Conservation (phyloP, 805 yeast genomes). For the Candida stauntonica region DNA sequence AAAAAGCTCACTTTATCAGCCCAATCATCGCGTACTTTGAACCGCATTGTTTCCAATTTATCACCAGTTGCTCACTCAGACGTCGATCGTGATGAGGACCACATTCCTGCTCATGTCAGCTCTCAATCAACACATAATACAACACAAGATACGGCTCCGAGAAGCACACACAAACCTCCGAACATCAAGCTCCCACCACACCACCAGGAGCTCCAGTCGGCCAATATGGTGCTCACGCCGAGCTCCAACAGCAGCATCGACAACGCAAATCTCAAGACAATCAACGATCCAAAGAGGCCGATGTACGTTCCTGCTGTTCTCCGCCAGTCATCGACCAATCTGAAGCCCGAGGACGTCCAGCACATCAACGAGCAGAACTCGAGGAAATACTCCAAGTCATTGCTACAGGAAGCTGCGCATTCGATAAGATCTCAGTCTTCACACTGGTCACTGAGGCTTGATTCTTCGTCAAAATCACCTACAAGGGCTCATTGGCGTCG, state of each 20-base stretch:
- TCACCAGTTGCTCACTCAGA: conserved; percentile 11
- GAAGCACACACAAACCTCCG: background rate
- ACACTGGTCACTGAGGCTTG: conserved; percentile 25
- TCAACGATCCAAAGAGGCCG: conserved; percentile 79
- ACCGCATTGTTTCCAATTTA: conserved; percentile 7
- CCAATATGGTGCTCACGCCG: conserved; percentile 7
- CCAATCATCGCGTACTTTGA: conserved; percentile 8
- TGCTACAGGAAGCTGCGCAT: conserved; percentile 22
- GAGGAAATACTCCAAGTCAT: conserved; percentile 18
- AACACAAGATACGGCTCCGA: background rate
- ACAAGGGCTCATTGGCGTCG: conserved; percentile 69
- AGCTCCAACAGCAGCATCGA: conserved; percentile 15
- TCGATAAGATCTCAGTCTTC: conserved; percentile 26
- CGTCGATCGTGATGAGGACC: conserved; percentile 2
- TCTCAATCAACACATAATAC: background rate
- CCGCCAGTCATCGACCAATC: conserved; percentile 43
- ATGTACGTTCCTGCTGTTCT: conserved; percentile 89
- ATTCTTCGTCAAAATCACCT: conserved; percentile 25
- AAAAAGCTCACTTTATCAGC: conserved; percentile 10
- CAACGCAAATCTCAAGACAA: conserved; percentile 41
- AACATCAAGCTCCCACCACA: conserved; percentile 1
- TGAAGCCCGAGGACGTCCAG: conserved; percentile 36
- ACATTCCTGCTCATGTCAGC: background rate
- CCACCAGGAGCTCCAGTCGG: background rate
- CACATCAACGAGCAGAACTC: conserved; percentile 29